Conservation (phyloP, 2,329 filamentous ascomycete genomes). For the Emergomyces orientalis region DNA sequence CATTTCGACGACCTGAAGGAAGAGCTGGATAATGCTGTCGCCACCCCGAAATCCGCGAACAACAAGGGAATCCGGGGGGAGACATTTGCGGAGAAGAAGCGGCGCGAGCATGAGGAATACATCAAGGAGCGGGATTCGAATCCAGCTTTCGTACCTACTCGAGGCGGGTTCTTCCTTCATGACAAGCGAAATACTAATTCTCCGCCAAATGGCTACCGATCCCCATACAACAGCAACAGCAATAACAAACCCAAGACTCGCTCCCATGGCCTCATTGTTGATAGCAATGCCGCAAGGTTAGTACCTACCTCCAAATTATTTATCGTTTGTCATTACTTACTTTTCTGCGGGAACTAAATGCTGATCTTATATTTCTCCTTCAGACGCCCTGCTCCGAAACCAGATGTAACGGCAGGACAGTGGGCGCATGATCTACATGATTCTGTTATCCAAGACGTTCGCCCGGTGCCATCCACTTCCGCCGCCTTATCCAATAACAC, state of each 20-base stretch:
- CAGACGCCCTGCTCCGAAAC: slow-evolving; percentile 34
- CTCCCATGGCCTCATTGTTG: slow-evolving; percentile 42
- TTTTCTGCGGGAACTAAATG: neutral
- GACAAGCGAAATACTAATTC: slow-evolving; percentile 76
- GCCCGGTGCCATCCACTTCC: slow-evolving; percentile 24
- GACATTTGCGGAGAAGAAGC: slow-evolving; percentile 58
- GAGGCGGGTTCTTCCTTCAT: slow-evolving; percentile 95
- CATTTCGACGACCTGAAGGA: slow-evolving; percentile 43
- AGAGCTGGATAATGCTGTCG: slow-evolving; percentile 20
- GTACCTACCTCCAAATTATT: slow-evolving; percentile 6
- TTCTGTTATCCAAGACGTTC: slow-evolving; percentile 38
- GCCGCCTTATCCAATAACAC: slow-evolving; percentile 20
- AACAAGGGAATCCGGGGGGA: slow-evolving; percentile 37
- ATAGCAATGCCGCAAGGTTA: slow-evolving; percentile 39
- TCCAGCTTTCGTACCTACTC: slow-evolving; percentile 86
- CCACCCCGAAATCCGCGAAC: slow-evolving; percentile 33
- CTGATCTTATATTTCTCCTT: slow-evolving; percentile 6
- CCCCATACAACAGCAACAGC: slow-evolving; percentile 21
- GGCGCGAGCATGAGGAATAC: slow-evolving; percentile 85
- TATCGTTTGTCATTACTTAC: slow-evolving; percentile 20
- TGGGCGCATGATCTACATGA: slow-evolving; percentile 98
- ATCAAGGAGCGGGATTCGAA: slow-evolving; percentile 79
- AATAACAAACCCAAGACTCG: slow-evolving; percentile 45
- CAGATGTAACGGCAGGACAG: slow-evolving; percentile 55
- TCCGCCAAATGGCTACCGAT: slow-evolving; percentile 64